Percentiles rank a stretch among this genome's conserved stretches.
Conservation (phyloP, 192 early-diverging fungal genomes). For the Podochytrium sp. region DNA sequence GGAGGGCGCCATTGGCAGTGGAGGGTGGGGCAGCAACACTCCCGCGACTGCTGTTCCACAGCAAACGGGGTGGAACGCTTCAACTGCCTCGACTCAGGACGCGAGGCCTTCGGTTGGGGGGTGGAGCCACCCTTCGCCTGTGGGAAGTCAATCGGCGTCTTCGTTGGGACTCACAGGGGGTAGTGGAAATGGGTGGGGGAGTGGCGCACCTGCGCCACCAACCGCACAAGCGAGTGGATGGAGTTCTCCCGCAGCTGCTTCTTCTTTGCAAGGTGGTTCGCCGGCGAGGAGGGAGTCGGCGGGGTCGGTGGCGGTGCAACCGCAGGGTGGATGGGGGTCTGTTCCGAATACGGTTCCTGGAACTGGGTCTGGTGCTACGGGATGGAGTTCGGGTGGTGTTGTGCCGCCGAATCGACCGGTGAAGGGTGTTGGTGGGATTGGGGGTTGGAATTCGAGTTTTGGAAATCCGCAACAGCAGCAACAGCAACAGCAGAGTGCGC, state of each 20-base stretch:
- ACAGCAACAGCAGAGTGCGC: background rate
- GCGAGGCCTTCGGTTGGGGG: background rate
- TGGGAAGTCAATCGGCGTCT: constrained; percentile 8
- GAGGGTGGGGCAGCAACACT: background rate
- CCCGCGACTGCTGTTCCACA: too few relatives aligned
- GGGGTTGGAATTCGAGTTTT: constrained; percentile 21
- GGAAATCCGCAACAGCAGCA: background rate
- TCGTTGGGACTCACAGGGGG: too few relatives aligned
- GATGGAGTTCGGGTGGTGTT: background rate
- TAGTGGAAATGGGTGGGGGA: too few relatives aligned
- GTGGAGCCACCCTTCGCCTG: constrained; percentile 5
- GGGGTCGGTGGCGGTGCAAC: background rate
- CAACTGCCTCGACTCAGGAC: background rate
- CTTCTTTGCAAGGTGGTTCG: background rate
- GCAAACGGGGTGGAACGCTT: background rate
- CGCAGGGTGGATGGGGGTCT: background rate
- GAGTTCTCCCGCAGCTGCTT: background rate
- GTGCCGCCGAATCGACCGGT: background rate
- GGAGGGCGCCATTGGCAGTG: too few relatives aligned
- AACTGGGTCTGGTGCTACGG: background rate
- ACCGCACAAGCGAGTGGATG: background rate
- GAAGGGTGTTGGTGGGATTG: constrained; percentile 16
- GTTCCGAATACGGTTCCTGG: background rate
- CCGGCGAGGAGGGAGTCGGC: background rate
- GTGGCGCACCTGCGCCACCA: too few relatives aligned